Conservation (phyloP, 441 rosid species). For the Capsella rubella region DNA sequence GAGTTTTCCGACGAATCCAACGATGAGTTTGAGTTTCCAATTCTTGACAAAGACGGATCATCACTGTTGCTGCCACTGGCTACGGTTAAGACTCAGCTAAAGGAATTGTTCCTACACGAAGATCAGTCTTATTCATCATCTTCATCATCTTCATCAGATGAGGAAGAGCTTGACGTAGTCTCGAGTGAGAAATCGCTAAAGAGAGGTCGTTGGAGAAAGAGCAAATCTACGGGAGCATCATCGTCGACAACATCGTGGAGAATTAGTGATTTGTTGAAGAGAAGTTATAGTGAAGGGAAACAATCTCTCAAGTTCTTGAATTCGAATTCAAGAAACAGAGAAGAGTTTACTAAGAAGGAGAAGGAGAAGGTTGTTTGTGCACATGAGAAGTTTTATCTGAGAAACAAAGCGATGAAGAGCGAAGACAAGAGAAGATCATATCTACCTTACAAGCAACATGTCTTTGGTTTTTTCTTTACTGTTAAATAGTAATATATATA, state of each 20-base stretch:
- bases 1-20: constrained; percentile 28
- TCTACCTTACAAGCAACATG: background rate
- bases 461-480: background rate
- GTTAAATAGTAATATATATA: no score
- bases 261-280: background rate
- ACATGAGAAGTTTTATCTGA: background rate
- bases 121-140: constrained; percentile 28
- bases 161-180: constrained; percentile 43
- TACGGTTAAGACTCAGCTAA: constrained; percentile 43
- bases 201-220: constrained; percentile 47
- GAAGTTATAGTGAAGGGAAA: background rate
- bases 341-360: background rate
- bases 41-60: constrained; percentile 40
- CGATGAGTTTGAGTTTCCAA: constrained; percentile 71
- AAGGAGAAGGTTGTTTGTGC: background rate
- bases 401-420: background rate
- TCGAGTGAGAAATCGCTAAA: constrained; percentile 50
- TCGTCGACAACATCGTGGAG: background rate
- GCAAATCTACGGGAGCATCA: background rate
- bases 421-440: background rate
- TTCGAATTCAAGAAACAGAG: background rate
- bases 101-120: constrained; percentile 50
- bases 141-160: constrained; percentile 37
- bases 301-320: background rate
- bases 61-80: background rate